phyloP scores from a whole-genome alignment of 129 eudicot genomes.

The Kitagawia praeruptora region DNA sequence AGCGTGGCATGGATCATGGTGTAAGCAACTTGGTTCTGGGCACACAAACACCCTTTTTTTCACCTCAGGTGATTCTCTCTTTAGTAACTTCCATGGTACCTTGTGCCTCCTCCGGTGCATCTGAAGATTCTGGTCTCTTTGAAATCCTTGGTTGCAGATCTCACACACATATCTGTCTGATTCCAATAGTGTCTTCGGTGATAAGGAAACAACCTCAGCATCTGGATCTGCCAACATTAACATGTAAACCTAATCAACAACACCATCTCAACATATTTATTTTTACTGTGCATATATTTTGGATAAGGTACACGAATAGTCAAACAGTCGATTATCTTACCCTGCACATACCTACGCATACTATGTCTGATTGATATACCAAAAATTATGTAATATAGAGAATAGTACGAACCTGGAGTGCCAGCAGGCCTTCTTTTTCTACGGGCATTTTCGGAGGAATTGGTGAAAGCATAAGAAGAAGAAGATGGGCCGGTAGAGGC shows the following conservation, averaged over 20 bases:
- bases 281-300: background rate
- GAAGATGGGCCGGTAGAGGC: conserved; percentile 49
- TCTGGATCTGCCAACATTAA: conserved; percentile 41
- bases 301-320: background rate
- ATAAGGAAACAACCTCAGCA: conserved; percentile 62
- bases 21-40: conserved; percentile 60
- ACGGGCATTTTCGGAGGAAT: conserved; percentile 39
- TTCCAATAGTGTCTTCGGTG: conserved; percentile 54
- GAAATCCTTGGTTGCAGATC: conserved; percentile 81
- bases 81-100: conserved; percentile 65
- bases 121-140: conserved; percentile 61
- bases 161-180: conserved; percentile 65
- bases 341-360: background rate
- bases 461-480: conserved; percentile 40
- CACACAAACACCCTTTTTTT: conserved; percentile 59
- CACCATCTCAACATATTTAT: background rate
- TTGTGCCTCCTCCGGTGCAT: conserved; percentile 67
- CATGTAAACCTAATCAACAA: background rate
- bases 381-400: background rate
- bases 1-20: conserved; percentile 65
- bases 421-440: conserved; percentile 72
- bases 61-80: conserved; percentile 51
- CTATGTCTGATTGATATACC: background rate
- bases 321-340: background rate
- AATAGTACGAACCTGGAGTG: conserved; percentile 39